Percentiles rank a stretch among this genome's conserved stretches.
These are phyloP conservation scores for Discostella pseudostelligera DNA, from an alignment of 108 stramenopile species.

Conservation along the genomic window DNA sequence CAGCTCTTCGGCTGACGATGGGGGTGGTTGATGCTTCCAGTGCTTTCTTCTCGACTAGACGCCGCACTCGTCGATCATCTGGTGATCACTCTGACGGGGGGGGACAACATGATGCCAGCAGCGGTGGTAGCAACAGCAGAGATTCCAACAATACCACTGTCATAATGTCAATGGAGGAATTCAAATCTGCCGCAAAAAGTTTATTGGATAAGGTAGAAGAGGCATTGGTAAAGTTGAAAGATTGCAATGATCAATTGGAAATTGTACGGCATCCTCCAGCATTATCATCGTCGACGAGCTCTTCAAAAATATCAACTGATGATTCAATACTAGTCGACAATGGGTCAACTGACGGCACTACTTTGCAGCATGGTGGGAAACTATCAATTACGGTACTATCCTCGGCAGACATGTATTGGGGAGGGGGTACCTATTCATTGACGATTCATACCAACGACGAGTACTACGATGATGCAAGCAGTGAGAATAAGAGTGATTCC, in stretches of 20 bases:
- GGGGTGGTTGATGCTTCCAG: no score
- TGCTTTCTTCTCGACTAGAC: no score
- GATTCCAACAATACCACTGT: no score
- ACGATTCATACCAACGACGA: conserved; percentile 25
- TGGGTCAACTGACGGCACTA: conserved; percentile 11
- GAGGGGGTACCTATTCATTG: conserved; percentile 37
- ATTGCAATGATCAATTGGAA: conserved; percentile 57
- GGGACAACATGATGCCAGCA: no score
- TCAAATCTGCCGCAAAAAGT: conserved; percentile 44
- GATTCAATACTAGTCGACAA: not conserved
- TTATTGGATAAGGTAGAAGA: conserved; percentile 60
- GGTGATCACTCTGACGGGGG: no score
- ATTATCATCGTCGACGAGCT: not conserved
- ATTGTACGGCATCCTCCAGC: conserved; percentile 32
- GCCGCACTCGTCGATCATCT: no score
- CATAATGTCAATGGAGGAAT: conserved; percentile 17
- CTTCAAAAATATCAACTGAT: not conserved
- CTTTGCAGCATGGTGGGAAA: conserved; percentile 39
- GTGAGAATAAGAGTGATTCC: no score
- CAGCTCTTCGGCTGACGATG: no score
- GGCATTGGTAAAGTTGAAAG: conserved; percentile 60
- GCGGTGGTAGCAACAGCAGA: no score
- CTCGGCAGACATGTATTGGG: conserved; percentile 56
- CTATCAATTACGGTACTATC: conserved; percentile 57
- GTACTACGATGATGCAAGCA: conserved; percentile 43